Evolutionary conservation across 768 basidiomycete species (phyloP).

Genomic region (Suillus occidentalis): DNA sequence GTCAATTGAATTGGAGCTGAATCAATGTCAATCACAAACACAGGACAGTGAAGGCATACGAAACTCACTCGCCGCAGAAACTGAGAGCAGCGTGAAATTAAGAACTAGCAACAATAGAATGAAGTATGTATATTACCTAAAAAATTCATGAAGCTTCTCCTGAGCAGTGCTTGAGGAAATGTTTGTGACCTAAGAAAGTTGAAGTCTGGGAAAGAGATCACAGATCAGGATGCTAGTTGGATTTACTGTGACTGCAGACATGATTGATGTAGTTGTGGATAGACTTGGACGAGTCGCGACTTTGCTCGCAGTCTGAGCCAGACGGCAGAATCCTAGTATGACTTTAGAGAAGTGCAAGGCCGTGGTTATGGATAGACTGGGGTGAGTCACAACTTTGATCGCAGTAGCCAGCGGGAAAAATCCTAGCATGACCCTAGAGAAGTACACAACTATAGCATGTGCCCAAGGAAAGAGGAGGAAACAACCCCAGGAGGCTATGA

Average conservation of each 20-base stretch:
- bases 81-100: constrained; percentile 35
- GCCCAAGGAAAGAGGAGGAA: too few relatives aligned
- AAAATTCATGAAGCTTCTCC: constrained; percentile 73
- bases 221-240: constrained; percentile 30
- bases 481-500: too few relatives aligned
- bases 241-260: constrained; percentile 30
- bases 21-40: constrained; percentile 6
- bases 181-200: constrained; percentile 58
- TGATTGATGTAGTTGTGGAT: constrained; percentile 13
- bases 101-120: constrained; percentile 3
- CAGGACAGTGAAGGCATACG: background rate
- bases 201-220: background rate
- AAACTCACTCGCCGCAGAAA: constrained; percentile 81
- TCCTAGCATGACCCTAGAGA: too few relatives aligned
- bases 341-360: background rate
- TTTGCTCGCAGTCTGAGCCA: background rate
- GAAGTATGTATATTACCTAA: constrained; percentile 52
- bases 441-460: too few relatives aligned
- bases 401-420: too few relatives aligned
- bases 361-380: too few relatives aligned
- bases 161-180: constrained; percentile 68
- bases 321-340: background rate
- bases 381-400: too few relatives aligned
- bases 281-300: background rate
- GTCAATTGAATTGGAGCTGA: constrained; percentile 69